Conservation (phyloP, 805 yeast species). For the Saturnispora sanitii region DNA sequence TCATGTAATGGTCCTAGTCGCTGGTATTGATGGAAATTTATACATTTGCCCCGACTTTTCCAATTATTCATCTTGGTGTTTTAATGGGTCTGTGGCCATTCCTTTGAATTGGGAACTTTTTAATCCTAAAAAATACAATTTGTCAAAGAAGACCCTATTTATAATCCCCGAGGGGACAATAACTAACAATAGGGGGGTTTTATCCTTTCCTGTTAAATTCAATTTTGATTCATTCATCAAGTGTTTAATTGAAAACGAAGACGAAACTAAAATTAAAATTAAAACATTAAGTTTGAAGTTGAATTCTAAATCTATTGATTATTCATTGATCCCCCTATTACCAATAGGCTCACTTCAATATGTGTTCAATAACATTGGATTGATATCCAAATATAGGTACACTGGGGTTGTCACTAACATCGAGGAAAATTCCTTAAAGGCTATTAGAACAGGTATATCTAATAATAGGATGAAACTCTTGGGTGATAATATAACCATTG, state of each 20-base stretch:
- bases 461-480: no score
- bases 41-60: slow-evolving; percentile 1
- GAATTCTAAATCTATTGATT: no score
- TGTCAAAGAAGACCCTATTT: slow-evolving; percentile 32
- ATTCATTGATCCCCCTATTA: no score
- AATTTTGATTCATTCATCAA: slow-evolving; percentile 11
- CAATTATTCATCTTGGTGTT: slow-evolving; percentile 10
- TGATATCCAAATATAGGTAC: no score
- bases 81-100: slow-evolving; percentile 7
- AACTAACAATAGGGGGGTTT: slow-evolving; percentile 68
- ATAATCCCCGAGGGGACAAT: slow-evolving; percentile 76
- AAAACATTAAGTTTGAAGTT: slow-evolving; percentile 27
- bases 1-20: slow-evolving; percentile 15
- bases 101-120: not conserved
- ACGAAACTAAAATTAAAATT: slow-evolving; percentile 22
- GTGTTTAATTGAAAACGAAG: slow-evolving; percentile 8
- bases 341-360: no score
- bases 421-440: no score
- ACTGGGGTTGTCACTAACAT: no score
- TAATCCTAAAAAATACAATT: not conserved
- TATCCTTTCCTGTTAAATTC: slow-evolving; percentile 39
- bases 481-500: slow-evolving; percentile 27
- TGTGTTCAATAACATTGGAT: no score
- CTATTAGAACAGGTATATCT: no score
- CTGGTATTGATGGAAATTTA: slow-evolving; percentile 11